Evolutionary conservation across 2,329 filamentous ascomycete genomes (phyloP).

Genomic region (Leptoxyphium fumago): DNA sequence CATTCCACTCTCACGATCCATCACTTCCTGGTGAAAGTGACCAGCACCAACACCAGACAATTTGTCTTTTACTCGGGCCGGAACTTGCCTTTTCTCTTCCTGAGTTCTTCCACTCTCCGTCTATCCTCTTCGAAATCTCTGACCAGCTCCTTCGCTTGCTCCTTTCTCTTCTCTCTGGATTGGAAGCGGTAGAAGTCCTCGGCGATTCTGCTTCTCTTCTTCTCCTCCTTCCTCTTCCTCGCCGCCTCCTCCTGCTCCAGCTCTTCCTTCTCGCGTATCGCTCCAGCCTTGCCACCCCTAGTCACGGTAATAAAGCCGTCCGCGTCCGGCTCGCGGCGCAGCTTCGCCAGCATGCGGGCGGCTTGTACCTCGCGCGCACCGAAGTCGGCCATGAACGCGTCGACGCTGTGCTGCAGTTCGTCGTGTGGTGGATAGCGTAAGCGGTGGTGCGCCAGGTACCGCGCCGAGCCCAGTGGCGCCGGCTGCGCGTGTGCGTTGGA

Average conservation of each 20-base stretch:
- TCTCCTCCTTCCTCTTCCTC: constrained; percentile 35
- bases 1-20: too few relatives aligned
- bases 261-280: constrained; percentile 58
- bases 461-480: constrained; percentile 39
- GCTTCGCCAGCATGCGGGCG: constrained; percentile 44
- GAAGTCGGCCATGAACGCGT: constrained; percentile 78
- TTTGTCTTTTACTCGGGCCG: constrained; percentile 23
- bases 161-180: constrained; percentile 63
- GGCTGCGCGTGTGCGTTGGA: constrained; percentile 40
- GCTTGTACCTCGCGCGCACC: constrained; percentile 49
- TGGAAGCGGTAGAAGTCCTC: constrained; percentile 78
- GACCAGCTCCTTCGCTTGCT: constrained; percentile 52
- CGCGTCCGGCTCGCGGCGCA: constrained; percentile 72
- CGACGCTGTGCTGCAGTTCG: constrained; percentile 57
- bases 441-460: constrained; percentile 49
- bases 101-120: constrained; percentile 56
- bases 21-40: too few relatives aligned
- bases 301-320: constrained; percentile 93
- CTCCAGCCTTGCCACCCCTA: constrained; percentile 57
- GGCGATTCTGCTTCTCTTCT: constrained; percentile 44
- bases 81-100: constrained; percentile 49
- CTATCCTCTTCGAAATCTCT: constrained; percentile 64
- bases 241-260: constrained; percentile 48
- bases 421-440: constrained; percentile 55
- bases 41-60: too few relatives aligned